phyloP scores from a whole-genome alignment of 1,284 basidiomycete genomes.

The Malassezia vespertilionis region DNA sequence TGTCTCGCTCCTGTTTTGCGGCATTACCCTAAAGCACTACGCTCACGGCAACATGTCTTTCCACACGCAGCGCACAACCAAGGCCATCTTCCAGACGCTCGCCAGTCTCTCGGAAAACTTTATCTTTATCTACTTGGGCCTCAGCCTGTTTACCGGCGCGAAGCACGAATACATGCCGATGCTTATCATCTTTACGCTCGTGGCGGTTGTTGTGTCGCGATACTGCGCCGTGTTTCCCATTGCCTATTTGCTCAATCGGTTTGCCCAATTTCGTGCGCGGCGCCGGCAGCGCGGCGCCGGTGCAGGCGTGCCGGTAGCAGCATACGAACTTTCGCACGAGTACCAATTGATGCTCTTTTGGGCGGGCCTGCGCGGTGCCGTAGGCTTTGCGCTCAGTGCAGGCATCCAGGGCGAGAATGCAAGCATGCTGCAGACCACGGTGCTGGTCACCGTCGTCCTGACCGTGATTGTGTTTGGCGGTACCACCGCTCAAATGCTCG shows the following conservation, averaged over 20 bases:
- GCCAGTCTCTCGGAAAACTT: constrained; percentile 80
- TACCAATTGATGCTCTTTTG: constrained; percentile 66
- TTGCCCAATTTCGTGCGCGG: constrained; percentile 72
- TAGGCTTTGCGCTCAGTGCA: constrained; percentile 88
- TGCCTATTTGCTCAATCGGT: constrained; percentile 83
- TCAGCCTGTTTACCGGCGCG: constrained; percentile 84
- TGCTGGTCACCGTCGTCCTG: constrained; percentile 86
- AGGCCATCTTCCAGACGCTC: constrained; percentile 57
- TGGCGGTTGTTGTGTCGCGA: constrained; percentile 83
- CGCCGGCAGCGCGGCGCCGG: constrained; percentile 25
- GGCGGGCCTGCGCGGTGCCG: constrained; percentile 90
- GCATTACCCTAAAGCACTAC: constrained; percentile 97
- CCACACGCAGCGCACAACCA: constrained; percentile 84
- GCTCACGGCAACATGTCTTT: constrained; percentile 98
- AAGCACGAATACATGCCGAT: constrained; percentile 84
- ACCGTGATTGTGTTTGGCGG: constrained; percentile 93
- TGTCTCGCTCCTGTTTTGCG: constrained; percentile 93
- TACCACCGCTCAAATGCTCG: constrained; percentile 90
- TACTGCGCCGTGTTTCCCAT: constrained; percentile 94
- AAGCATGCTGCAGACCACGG: constrained; percentile 79
- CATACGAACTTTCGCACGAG: constrained; percentile 25
- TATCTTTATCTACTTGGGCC: constrained; percentile 97
- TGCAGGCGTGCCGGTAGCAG: constrained; percentile 14
- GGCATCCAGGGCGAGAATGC: constrained; percentile 88
- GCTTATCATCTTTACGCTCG: constrained; percentile 59